Evolutionary conservation across 148 eudicot genomes (phyloP).

Genomic region (Diospyros lotus): DNA sequence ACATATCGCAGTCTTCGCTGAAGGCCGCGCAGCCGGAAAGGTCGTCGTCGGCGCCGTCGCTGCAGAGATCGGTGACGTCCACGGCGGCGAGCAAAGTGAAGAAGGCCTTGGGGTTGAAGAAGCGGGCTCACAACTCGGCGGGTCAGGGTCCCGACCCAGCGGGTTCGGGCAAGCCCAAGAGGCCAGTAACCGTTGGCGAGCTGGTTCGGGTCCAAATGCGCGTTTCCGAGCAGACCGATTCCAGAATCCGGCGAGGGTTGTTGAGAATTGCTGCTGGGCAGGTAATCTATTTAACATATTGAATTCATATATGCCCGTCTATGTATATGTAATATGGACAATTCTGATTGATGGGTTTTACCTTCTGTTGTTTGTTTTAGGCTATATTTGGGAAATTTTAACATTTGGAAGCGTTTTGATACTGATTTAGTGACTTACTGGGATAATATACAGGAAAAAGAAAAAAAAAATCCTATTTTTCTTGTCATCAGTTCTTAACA

Average conservation of each 20-base stretch:
- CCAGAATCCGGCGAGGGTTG: slow-evolving; percentile 71
- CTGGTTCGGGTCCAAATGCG: slow-evolving; percentile 83
- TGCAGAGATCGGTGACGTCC: slow-evolving; percentile 49
- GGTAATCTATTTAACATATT: slow-evolving; percentile 29
- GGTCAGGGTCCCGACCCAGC: neutral
- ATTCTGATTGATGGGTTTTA: neutral
- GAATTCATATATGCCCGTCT: neutral
- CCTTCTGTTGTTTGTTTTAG: neutral
- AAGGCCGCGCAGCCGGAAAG: slow-evolving; percentile 18
- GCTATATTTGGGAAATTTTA: neutral
- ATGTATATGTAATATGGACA: neutral
- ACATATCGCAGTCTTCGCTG: slow-evolving; percentile 40
- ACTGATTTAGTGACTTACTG: neutral
- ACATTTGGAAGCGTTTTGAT: neutral
- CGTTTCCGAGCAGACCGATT: slow-evolving; percentile 74
- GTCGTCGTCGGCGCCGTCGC: slow-evolving; percentile 28
- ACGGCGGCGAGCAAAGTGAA: slow-evolving; percentile 73
- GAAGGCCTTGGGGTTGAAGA: slow-evolving; percentile 73
- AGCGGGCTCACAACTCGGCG: slow-evolving; percentile 9
- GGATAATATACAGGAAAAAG: too few species aligned
- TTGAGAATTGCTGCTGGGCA: slow-evolving; percentile 80
- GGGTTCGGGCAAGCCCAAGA: slow-evolving; percentile 24
- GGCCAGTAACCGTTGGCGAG: slow-evolving; percentile 52
- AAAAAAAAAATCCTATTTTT: too few species aligned
- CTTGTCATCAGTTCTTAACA: too few species aligned